Base-by-base conservation (phyloP, 2,329 filamentous ascomycete species). In the Cladosporium velox region DNA sequence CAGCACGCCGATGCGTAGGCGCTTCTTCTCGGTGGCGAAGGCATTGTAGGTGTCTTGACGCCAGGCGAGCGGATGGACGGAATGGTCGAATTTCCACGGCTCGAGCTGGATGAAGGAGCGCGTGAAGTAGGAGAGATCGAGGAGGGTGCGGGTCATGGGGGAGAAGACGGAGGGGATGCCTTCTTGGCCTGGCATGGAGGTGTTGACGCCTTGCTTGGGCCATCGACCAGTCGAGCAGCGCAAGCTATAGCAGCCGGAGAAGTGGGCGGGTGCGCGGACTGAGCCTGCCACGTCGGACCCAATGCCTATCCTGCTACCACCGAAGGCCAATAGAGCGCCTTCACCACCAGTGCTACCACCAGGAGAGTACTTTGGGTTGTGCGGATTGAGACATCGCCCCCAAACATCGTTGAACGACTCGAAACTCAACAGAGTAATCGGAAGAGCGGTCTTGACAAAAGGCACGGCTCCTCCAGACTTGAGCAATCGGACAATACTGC, bases 131-230 rank as follows among this genome's bases (percentile, higher is more conserved):
- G 85, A 85, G 67, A 97, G 80, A 74, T 97, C 93, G 69, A 88
- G 86, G 66, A 97, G 79, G 0, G 93, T 97, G 63, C 93, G 86
- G 2, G 93, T 87, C 94, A 98, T 97, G 5, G 93, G 93, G 66
- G 91, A 94, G 79, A 93, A 97, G 24, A 97, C 92, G 69, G 90
- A 91, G 0, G 92, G 88, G 35, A 97, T 88, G 0, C 93, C 93
- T 75, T 97, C 94, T 76, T 97, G 93, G 0, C 94, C 94, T 0
- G 91, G 88, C 92, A 97, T 97, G 72, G 90, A 93, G 0, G 93
- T 97, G 68, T 86, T 87, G 76, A 92, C 88, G 11, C 92, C 92
- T 51, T 87, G 85, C 77, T 96, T 96, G 1, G 92, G 92, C 92
- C 93, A 97, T 59, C 93, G 86, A 1, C 94, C 93, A 1, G 91